Evolutionary conservation across 805 yeast genomes (phyloP).

Genomic region (Ogataea allantospora): DNA sequence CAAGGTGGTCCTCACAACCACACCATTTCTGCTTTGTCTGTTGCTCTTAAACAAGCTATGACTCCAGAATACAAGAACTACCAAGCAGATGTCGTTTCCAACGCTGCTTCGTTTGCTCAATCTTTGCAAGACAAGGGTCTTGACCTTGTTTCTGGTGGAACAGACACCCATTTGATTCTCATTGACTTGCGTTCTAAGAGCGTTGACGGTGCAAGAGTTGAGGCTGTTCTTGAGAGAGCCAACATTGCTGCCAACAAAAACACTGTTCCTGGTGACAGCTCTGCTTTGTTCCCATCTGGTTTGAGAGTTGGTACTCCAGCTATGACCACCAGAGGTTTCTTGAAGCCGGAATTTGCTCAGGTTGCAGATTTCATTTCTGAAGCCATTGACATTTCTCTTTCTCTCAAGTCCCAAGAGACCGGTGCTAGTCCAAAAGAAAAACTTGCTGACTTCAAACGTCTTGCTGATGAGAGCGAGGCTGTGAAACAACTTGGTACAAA

Average conservation of each 20-base stretch:
- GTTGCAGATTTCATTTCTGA: slow-evolving; percentile 78
- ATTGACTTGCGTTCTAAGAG: slow-evolving; percentile 75
- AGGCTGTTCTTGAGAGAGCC: slow-evolving; percentile 81
- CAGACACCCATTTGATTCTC: slow-evolving; percentile 90
- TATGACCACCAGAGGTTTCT: slow-evolving; percentile 95
- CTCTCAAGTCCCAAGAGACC: slow-evolving; percentile 55
- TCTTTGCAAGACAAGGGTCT: slow-evolving; percentile 66
- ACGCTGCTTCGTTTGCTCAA: slow-evolving; percentile 74
- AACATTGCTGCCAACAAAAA: slow-evolving; percentile 96
- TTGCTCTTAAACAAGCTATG: slow-evolving; percentile 88
- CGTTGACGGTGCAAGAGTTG: slow-evolving; percentile 95
- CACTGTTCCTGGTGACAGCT: slow-evolving; percentile 94
- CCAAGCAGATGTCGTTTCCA: slow-evolving; percentile 78
- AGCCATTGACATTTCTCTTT: slow-evolving; percentile 70
- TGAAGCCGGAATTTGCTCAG: slow-evolving; percentile 69
- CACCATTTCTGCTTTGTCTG: slow-evolving; percentile 93
- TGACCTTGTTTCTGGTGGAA: slow-evolving; percentile 85
- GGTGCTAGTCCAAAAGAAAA: slow-evolving; percentile 58
- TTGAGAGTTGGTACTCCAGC: slow-evolving; percentile 98
- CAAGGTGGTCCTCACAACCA: slow-evolving; percentile 99
- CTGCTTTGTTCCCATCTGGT: slow-evolving; percentile 96
- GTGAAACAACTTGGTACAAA: slow-evolving; percentile 62
- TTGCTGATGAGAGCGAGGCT: slow-evolving; percentile 62
- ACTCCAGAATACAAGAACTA: slow-evolving; percentile 86
- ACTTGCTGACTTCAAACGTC: slow-evolving; percentile 66